Evolutionary conservation across 2,329 filamentous ascomycete species (phyloP), one percentile per base, ranked within the genome.

Genomic region (Colletotrichum viniferum): DNA sequence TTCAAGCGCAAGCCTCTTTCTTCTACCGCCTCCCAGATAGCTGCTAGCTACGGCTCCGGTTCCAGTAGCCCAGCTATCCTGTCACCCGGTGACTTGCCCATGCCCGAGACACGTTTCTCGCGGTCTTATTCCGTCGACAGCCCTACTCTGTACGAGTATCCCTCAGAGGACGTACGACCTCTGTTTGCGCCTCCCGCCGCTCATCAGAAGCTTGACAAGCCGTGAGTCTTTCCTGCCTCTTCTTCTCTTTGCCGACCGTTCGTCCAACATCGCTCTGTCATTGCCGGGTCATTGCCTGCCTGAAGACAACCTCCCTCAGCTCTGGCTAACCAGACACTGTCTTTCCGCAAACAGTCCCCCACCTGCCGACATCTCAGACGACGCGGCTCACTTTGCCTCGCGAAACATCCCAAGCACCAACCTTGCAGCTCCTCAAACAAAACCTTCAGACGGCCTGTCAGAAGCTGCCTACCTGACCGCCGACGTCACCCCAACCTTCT

Each of bases 1-100:
- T 89, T 93, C 83, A 89, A 88, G 81, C 88, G 92, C 77, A 93
- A 93, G 84, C 91, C 92, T 70, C 81, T 93, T 76, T 92, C 91
- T 58, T 84, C 86, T 9, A 88, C 88, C 36, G 89, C 89, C 64
- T 90, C 89, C 52, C 85, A 88, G 74, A 80, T 90, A 77, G 88
- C 87, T 67, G 85, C 87, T 38, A 84, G 87, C 76, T 89, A 86
- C 82, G 89, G 87, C 28, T 85, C 86, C 32, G 63, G 69, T 28
- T 83, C 82, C 52, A 70, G 63, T 72, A 80, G 62, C 34, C 77
- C 77, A 30, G 73, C 76, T 32, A 76, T 74, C 36, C 52, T 74
- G 61, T 82, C 83, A 48, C 83, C 79, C 64, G 81, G 84, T 68
- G 85, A 87, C 74, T 83, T 89, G 26, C 84, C 86, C 56, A 85